A percentile compares a stretch with the other conserved stretches of the same genome.
These are phyloP conservation scores for Myrica gale DNA, from an alignment of 306 rosid genomes.

Conservation along the genomic window DNA sequence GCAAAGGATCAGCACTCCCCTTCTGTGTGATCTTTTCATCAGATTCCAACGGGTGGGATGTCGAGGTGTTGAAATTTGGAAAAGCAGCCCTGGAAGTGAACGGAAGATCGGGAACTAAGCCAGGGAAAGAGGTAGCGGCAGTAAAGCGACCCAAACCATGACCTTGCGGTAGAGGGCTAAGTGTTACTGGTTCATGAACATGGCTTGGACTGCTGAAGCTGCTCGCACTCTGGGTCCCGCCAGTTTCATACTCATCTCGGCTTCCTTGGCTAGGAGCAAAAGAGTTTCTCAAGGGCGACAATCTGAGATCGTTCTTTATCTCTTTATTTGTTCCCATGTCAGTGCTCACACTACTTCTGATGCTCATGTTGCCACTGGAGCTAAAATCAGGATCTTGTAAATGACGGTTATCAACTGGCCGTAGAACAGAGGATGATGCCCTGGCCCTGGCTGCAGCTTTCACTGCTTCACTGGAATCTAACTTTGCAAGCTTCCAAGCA, in stretches of 20 bases:
- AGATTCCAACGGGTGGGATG: conserved; percentile 50
- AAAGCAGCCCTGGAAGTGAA: conserved; percentile 52
- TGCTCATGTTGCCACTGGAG: conserved; percentile 85
- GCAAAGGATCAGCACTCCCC: conserved; percentile 57
- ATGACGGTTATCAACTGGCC: conserved; percentile 69
- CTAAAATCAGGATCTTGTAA: conserved; percentile 63
- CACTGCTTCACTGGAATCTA: conserved; percentile 80
- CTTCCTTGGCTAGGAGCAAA: conserved; percentile 89
- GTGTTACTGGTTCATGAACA: conserved; percentile 77
- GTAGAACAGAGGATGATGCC: conserved; percentile 93
- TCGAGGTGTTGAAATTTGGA: conserved; percentile 47
- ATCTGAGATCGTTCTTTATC: conserved; percentile 55
- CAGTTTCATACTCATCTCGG: conserved; percentile 86
- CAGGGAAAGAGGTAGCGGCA: conserved; percentile 52
- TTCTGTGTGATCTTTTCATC: conserved; percentile 66
- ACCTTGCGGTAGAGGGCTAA: conserved; percentile 85
- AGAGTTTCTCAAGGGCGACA: conserved; percentile 66
- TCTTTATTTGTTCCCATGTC: conserved; percentile 72
- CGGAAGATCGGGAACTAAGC: conserved; percentile 59
- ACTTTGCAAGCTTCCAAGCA: conserved; percentile 95
- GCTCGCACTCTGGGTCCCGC: conserved; percentile 93
- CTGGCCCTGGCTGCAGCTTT: conserved; percentile 95
- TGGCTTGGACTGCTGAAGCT: conserved; percentile 97
- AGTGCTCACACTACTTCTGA: conserved; percentile 84
- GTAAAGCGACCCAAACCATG: conserved; percentile 59